Base-by-base conservation (phyloP, 352 stramenopile species). In the Globisporangium middletonii region DNA sequence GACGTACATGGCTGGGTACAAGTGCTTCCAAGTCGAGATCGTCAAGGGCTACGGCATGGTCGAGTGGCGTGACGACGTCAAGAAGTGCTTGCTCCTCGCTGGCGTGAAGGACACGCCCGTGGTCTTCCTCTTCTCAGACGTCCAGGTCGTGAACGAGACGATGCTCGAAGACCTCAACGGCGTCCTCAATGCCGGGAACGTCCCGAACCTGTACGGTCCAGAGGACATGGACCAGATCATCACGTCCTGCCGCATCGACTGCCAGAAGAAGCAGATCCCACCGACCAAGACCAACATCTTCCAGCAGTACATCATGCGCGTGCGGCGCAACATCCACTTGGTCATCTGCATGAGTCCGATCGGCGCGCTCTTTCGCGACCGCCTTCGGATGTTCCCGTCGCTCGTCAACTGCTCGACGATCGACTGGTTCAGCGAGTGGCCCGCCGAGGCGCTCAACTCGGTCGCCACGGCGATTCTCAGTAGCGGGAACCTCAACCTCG, bases 151-250 rank as follows among this genome's bases (percentile, higher is more conserved):
- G 11, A 92, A 97, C 49, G 94, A 98, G 63, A 94, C 88, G 1
- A 98, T 98, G 90, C 73, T 98, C 1, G 94, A 98, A 73, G 94
- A 98, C 67, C 75, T 98, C 35, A 98, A 98, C 59, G 89, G 88
- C 27, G 79, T 98, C 19, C 71, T 98, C n/a, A 98, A 98, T 66
- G 86, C 88, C n/a, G 93, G 93, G 18, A 94, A 97, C 53, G 86
- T 98, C 5, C 94, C 94, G 1, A 98, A 98, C 38, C 64, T 98
- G 26, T 98, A 98, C 48, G 88, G 73, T 0, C 71, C 84, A 0
- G 94, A 98, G 55, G 94, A 98, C 50, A 77, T 98, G 62, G 92
- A 98, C 37, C 72, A 85, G 50, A 98, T 98, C 64, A 77, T 94
- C 42, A 95, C 73, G 0, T 73, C 87, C 5, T 97, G 89, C 42